These are phyloP conservation scores for Talaromyces verruculosus DNA, from an alignment of 2,329 filamentous ascomycete genomes.

Conservation along the genomic window DNA sequence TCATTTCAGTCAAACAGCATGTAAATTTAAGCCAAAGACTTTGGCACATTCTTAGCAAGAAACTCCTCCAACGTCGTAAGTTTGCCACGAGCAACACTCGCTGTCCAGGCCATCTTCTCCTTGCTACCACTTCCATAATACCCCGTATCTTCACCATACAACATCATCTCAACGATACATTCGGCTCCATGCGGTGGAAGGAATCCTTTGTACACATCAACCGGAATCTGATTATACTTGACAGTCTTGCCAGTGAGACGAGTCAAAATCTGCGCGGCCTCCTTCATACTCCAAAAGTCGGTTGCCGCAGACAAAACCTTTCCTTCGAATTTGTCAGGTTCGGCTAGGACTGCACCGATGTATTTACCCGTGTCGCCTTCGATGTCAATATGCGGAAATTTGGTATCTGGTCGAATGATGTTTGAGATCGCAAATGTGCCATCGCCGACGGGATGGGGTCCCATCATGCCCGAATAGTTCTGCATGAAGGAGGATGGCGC, in stretches of 20 bases:
- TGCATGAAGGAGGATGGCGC: slow-evolving; percentile 58
- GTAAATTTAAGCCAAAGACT: not conserved
- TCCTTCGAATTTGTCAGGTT: slow-evolving; percentile 39
- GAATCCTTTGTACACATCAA: slow-evolving; percentile 28
- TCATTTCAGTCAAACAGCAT: not conserved
- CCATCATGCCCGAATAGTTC: slow-evolving; percentile 39
- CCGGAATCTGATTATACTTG: slow-evolving; percentile 32
- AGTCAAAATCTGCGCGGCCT: slow-evolving; percentile 36
- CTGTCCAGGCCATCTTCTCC: slow-evolving; percentile 34
- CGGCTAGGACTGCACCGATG: slow-evolving; percentile 39
- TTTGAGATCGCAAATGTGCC: slow-evolving; percentile 31
- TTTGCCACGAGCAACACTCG: slow-evolving; percentile 30
- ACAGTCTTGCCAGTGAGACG: slow-evolving; percentile 40
- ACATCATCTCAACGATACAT: slow-evolving; percentile 28
- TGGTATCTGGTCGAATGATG: slow-evolving; percentile 25
- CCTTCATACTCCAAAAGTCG: slow-evolving; percentile 32
- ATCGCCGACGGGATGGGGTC: slow-evolving; percentile 21
- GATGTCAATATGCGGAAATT: slow-evolving; percentile 37
- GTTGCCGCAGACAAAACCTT: slow-evolving; percentile 39
- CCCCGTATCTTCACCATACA: slow-evolving; percentile 35
- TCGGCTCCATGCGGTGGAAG: slow-evolving; percentile 22
- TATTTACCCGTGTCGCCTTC: slow-evolving; percentile 40
- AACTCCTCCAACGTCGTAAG: slow-evolving; percentile 42
- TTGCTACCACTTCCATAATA: slow-evolving; percentile 39
- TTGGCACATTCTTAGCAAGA: slow-evolving; percentile 23